These are phyloP conservation scores for Yarrowia yakushimensis DNA, from an alignment of 805 yeast species.

Conservation along the genomic window DNA sequence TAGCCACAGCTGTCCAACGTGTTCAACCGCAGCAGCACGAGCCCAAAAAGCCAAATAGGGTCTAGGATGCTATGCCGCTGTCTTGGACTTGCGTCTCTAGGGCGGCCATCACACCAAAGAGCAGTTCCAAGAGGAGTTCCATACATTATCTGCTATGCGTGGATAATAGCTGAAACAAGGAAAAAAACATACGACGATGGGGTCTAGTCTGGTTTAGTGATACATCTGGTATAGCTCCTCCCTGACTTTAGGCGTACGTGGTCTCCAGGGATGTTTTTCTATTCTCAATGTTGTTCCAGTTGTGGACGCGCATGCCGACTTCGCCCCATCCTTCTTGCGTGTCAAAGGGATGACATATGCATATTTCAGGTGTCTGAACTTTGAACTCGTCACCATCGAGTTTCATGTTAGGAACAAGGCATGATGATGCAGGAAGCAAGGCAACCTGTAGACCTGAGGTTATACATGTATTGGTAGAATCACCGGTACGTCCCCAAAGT, in stretches of 20 bases:
- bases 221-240: not conserved
- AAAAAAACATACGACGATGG: not conserved
- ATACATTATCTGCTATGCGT: not conserved
- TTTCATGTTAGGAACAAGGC: not conserved
- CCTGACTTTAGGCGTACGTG: not conserved
- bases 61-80: not conserved
- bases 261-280: not conserved
- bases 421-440: not conserved
- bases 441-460: not conserved
- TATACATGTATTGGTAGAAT: not conserved
- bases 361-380: not conserved
- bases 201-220: not conserved
- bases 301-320: not conserved
- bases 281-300: not conserved
- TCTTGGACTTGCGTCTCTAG: slow-evolving; percentile 19
- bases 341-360: slow-evolving; percentile 19
- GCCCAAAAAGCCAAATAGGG: not conserved
- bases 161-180: not conserved
- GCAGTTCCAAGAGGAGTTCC: slow-evolving; percentile 1
- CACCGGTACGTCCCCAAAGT: not conserved
- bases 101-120: slow-evolving; percentile 1
- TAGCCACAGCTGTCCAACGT: slow-evolving; percentile 10
- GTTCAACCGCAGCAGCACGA: slow-evolving; percentile 22
- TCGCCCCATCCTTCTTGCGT: slow-evolving; percentile 13
- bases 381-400: not conserved